Conservation (phyloP, 805 yeast genomes). For the Yarrowia sp. region DNA sequence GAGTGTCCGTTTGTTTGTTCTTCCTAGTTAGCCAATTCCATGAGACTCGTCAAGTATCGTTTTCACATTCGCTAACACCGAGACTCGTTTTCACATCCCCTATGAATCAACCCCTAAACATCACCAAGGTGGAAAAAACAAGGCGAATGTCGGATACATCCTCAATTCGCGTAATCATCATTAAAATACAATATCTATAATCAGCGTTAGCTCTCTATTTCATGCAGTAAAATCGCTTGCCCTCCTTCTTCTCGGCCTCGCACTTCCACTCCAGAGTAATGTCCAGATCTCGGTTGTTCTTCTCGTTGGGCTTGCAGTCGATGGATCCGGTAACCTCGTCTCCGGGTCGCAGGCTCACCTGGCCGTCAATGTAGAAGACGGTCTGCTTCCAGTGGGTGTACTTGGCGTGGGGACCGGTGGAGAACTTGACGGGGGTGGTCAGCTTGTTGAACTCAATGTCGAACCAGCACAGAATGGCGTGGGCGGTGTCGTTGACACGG, state of each 20-base stretch:
- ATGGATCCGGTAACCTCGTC: conserved; percentile 72
- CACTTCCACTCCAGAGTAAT: conserved; percentile 62
- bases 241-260: conserved; percentile 40
- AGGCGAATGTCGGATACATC: no score
- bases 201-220: no score
- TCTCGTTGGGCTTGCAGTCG: conserved; percentile 69
- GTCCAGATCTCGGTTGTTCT: conserved; percentile 87
- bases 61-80: no score
- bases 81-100: no score
- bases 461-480: conserved; percentile 92
- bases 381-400: conserved; percentile 99
- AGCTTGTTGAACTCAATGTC: conserved; percentile 78
- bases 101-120: no score
- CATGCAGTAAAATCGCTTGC: conserved; percentile 26
- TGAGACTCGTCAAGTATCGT: no score
- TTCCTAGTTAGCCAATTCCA: no score
- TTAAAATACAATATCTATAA: no score
- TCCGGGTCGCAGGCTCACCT: conserved; percentile 69
- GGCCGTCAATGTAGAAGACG: conserved; percentile 84
- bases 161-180: no score
- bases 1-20: no score
- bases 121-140: no score
- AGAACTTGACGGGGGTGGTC: conserved; percentile 58
- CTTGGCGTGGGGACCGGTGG: conserved; percentile 91
- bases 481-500: conserved; percentile 74